Evolutionary conservation across 2,329 filamentous ascomycete species (phyloP), one percentile per base, ranked within the genome.

Genomic region (Verticillium dahliae): DNA sequence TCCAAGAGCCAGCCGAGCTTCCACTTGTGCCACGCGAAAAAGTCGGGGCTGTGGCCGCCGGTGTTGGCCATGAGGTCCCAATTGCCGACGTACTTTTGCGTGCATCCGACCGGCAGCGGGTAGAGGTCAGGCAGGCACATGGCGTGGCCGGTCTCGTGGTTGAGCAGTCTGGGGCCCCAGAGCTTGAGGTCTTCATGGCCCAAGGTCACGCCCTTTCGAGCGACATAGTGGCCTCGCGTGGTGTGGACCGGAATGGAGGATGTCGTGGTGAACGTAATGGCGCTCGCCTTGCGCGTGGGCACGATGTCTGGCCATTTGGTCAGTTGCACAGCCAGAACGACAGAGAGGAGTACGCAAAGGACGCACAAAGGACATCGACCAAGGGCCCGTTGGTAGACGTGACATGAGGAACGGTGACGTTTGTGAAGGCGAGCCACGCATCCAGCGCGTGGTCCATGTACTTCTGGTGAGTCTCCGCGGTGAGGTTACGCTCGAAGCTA

Each of bases 21-120:
- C 74, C 74, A 76, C 66, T 76, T 75, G 60, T 76, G 69, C 74
- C 74, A 76, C 2, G 71, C 71, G 38, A 76, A 75, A 58, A 70
- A 76, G 39, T 76, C 73, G 14, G 72, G 73, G 13, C 67, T 71
- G 1, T 67, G 69, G 1, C 72, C 74, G 58, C 65, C 68, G 35
- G 76, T 70, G 15, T 71, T 65, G 13, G 74, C 75, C 74, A 76
- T 76, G 22, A 73, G 62, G 59, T 72, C 70, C 72, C 73, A 77
- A 2, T 74, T 73, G 14, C 74, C 75, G 6, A 74, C 70, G 59
- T 70, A 75, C 3, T 71, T 41, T 0, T 70, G 71, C 1, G 68
- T 71, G 7, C 64, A 62, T 9, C 66, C 65, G 18, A 63, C 61
- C 37, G 71, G 67, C 1, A 69, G 62, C 1, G 74, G 73, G 62